phyloP scores from a whole-genome alignment of 2,329 filamentous ascomycete species.

The Chrysoporthe deuterocubensis region DNA sequence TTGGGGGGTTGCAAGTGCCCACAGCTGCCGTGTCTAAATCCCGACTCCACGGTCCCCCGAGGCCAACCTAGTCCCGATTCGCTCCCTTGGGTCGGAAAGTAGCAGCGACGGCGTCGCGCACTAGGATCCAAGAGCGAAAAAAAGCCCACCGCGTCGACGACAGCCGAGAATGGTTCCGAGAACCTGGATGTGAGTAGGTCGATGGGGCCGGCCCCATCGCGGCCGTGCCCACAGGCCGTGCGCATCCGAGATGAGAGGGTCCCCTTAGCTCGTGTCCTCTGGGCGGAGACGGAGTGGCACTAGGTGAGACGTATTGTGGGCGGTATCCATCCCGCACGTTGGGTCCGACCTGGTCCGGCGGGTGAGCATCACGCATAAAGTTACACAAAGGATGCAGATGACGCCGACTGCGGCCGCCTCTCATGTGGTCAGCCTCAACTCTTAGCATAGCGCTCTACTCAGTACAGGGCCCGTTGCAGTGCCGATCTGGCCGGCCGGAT shows the following conservation, averaged over 20 bases:
- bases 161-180: conserved; percentile 2
- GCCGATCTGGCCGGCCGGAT: not conserved
- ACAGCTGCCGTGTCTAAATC: conserved; percentile 25
- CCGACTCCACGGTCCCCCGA: conserved; percentile 27
- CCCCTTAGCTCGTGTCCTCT: not conserved
- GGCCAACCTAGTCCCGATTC: conserved; percentile 19
- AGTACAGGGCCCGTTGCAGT: not conserved
- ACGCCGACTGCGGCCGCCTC: not conserved
- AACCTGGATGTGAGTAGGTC: not conserved
- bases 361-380: not conserved
- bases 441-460: not conserved
- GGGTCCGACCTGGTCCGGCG: not conserved
- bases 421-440: conserved; percentile 1
- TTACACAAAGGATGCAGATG: not conserved
- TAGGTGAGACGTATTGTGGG: not conserved
- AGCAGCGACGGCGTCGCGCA: conserved; percentile 1
- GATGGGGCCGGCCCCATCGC: not conserved
- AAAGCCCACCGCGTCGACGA: not conserved
- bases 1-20: not conserved
- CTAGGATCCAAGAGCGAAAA: not conserved
- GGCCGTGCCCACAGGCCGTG: not conserved
- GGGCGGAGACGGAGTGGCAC: not conserved
- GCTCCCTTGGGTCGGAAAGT: not conserved
- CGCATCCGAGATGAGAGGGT: not conserved
- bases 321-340: not conserved